Base-by-base conservation (phyloP, 1,284 basidiomycete species). In the Inonotus obliquus region DNA sequence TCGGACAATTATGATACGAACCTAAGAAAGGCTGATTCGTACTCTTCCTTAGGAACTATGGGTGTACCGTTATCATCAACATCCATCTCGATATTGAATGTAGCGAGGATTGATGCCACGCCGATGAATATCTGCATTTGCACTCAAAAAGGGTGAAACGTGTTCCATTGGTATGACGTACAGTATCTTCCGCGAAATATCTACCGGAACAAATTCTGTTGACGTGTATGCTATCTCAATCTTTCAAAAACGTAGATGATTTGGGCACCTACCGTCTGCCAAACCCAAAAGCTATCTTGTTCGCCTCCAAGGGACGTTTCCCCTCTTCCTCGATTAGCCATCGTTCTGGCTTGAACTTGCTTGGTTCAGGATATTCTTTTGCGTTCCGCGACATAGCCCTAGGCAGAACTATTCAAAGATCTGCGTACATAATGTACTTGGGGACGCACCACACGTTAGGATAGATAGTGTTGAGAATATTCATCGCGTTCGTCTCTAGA, bases 301-400 rank as follows among this genome's bases (percentile, higher is more conserved):
- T 48, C n/a, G 35, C 32, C 23, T 51, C 47, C 14, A 57, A 19
- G 35, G 60, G 60, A 4, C 6, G 38, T 13, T 25, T 51, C 10
- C 44, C 29, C 25, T 25, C 49, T 23, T 59, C 54, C 13, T 14
- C 10, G 10, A 37, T 27, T 10, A 70, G 39, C 60, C 67, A 69
- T 0, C 69, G 62, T 23, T 70, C 69, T 14, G 69, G 69, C 13
- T 62, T 66, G 62, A 71, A 73, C 27, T 35, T 54, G 21, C 65
- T 63, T 17, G 71, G 67, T 23, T 70, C 63, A 17, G 67, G 59
- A 54, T 67, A 73, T 25, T 62, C 55, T 19, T 54, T 55, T 4
- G 67, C 63, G 57, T 70, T 62, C 39, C 68, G 66, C 29, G 67
- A 44, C 47, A 73, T 68, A 7, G 67, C 66, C 69, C 70, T 70